A percentile compares a stretch with the other conserved stretches of the same genome.
Evolutionary conservation across 176 grass and related monocot species (phyloP).

Genomic region (Typha latifolia): DNA sequence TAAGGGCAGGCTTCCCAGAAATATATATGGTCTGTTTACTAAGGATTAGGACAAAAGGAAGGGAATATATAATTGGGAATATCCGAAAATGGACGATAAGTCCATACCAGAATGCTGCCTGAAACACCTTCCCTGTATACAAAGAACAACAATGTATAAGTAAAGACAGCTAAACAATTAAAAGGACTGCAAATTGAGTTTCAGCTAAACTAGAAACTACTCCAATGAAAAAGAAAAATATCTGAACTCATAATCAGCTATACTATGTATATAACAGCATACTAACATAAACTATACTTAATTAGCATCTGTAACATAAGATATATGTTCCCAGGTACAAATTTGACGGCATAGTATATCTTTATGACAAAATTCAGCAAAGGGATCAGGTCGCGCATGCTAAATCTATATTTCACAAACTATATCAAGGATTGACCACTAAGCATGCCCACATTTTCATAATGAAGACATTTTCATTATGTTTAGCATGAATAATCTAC

Average conservation of each 20-base stretch:
- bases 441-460: too few relatives aligned
- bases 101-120: slow-evolving; percentile 88
- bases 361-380: too few relatives aligned
- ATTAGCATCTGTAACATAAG: not conserved
- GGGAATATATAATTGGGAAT: slow-evolving; percentile 84
- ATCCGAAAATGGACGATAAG: slow-evolving; percentile 90
- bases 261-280: too few relatives aligned
- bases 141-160: slow-evolving; percentile 8
- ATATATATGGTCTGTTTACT: slow-evolving; percentile 33
- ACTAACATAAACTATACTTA: not conserved
- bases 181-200: not conserved
- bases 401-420: too few relatives aligned
- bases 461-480: too few relatives aligned
- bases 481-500: too few relatives aligned
- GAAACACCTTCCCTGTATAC: slow-evolving; percentile 62
- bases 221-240: too few relatives aligned
- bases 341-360: not conserved
- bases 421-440: too few relatives aligned
- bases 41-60: slow-evolving; percentile 75
- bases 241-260: too few relatives aligned
- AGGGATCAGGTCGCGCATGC: too few relatives aligned
- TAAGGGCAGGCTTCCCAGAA: slow-evolving; percentile 37
- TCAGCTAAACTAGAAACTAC: too few relatives aligned
- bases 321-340: not conserved
- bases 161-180: slow-evolving; percentile 2